Base-by-base conservation (phyloP, 2,329 filamentous ascomycete genomes). In the Periconia sp. region DNA sequence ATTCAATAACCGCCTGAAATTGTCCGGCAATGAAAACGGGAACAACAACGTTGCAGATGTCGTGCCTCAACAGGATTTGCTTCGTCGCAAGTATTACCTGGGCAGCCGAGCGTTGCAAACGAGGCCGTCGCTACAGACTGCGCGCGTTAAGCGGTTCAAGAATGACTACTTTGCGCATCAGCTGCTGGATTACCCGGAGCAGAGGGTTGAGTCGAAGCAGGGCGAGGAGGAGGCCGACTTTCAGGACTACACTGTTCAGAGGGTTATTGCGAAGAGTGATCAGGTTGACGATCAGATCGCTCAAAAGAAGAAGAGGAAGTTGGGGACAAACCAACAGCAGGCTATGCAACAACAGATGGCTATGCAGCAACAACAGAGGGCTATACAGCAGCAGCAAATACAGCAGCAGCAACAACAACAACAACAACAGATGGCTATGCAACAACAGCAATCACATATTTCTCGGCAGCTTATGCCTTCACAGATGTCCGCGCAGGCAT, bases 181-280 rank as follows among this genome's bases (percentile, higher is more conserved):
- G 40, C 46, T 72, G 1, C 50, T 70, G 14, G 64, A 69, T 17
- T 46, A 60, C 17, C 57, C 60, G 1, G 44, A 50, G 2, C 69
- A 71, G 46, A 47, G 52, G 13, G 40, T 67, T 9, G 61, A 70
- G 45, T 50, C 57, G 2, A 41, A 61, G 6, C 67, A 72, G 41
- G 69, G 68, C 5, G 66, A 72, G 50, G 68, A 72, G 42, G 67
- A 72, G 33, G 67, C 66, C 2, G 62, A 69, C 30, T 67, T 58
- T 20, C 50, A 49, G 2, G 50, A 59, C 9, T 50, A 45, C 35
- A 52, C 23, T 27, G 23, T 8, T 27, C 23, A n/a, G n/a, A n/a
- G n/a, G n/a, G n/a, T 8, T 8, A 8, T 27, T 3, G 3, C 23
- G 23, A 27, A 27, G 3, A 3, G 8, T 27, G 23, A 27, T 27